Evolutionary conservation across 2,329 filamentous ascomycete genomes (phyloP).

Genomic region (Aspergillus nomiae): DNA sequence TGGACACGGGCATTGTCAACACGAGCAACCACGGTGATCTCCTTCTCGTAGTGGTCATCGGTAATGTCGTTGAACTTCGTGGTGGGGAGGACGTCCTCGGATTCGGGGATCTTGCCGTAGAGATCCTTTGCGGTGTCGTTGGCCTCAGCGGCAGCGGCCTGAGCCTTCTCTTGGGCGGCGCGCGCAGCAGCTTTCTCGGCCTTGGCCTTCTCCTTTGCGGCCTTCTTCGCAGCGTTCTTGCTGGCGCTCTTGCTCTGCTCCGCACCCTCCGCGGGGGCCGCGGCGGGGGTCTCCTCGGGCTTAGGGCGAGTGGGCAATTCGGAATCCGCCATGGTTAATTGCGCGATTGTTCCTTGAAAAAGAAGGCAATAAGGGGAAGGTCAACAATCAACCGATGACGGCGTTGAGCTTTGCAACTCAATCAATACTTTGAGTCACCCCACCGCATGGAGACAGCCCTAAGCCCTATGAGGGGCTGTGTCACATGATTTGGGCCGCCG

Average conservation of each 20-base stretch:
- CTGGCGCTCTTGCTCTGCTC: slow-evolving; percentile 47
- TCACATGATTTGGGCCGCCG: slow-evolving; percentile 3
- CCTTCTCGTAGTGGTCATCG: slow-evolving; percentile 67
- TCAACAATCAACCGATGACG: background rate
- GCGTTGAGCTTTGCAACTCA: slow-evolving; percentile 10
- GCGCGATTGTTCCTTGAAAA: slow-evolving; percentile 3
- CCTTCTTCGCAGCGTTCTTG: slow-evolving; percentile 84
- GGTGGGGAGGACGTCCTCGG: slow-evolving; percentile 62
- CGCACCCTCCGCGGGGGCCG: slow-evolving; percentile 37
- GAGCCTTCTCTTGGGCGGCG: slow-evolving; percentile 73
- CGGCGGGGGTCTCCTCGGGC: slow-evolving; percentile 36
- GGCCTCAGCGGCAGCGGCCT: slow-evolving; percentile 65
- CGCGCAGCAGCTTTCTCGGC: slow-evolving; percentile 71
- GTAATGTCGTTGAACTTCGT: slow-evolving; percentile 56
- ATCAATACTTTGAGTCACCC: slow-evolving; percentile 32
- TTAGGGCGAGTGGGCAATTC: slow-evolving; percentile 43
- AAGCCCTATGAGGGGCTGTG: slow-evolving; percentile 36
- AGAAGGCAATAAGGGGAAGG: background rate
- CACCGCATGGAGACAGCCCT: slow-evolving; percentile 31
- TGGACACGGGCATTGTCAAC: slow-evolving; percentile 87
- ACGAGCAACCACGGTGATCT: slow-evolving; percentile 75
- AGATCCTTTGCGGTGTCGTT: slow-evolving; percentile 66
- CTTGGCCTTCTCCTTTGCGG: slow-evolving; percentile 87
- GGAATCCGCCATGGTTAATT: slow-evolving; percentile 39
- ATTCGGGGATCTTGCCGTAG: slow-evolving; percentile 71